phyloP scores from a whole-genome alignment of 2,329 filamentous ascomycete genomes.

The Aspergillus sergii region DNA sequence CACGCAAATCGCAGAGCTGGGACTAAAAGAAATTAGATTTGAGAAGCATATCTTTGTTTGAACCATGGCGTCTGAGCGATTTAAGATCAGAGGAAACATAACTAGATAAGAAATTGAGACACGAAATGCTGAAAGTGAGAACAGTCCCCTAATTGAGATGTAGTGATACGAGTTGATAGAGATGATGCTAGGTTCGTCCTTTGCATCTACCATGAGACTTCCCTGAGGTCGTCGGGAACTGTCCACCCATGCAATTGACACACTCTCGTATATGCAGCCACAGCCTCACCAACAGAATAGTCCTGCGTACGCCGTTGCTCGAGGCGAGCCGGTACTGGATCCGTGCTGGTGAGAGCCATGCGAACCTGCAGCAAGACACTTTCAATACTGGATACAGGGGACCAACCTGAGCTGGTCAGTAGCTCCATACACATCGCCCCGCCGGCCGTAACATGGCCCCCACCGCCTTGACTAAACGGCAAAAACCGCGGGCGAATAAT shows the following conservation, averaged over 20 bases:
- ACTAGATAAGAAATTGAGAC: background rate
- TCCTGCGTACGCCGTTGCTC: constrained; percentile 43
- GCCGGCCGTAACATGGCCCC: constrained; percentile 81
- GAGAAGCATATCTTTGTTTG: background rate
- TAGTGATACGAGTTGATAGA: background rate
- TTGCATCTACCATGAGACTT: constrained; percentile 36
- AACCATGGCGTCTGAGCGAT: no score
- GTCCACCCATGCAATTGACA: constrained; percentile 72
- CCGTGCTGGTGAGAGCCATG: constrained; percentile 69
- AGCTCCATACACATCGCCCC: constrained; percentile 86
- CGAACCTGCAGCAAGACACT: constrained; percentile 79
- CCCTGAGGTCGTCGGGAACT: constrained; percentile 64
- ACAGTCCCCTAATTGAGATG: background rate
- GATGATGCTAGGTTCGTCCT: no score
- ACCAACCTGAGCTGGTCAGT: constrained; percentile 83
- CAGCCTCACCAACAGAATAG: constrained; percentile 71
- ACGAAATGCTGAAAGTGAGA: background rate
- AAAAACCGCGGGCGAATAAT: constrained; percentile 80
- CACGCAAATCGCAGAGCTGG: background rate
- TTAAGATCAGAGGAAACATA: no score
- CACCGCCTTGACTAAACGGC: constrained; percentile 70
- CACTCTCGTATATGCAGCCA: constrained; percentile 71
- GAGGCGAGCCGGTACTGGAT: constrained; percentile 74
- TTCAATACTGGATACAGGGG: constrained; percentile 71
- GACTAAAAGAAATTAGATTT: background rate